Percentiles rank a stretch among this genome's conserved stretches.
phyloP scores from a whole-genome alignment of 768 basidiomycete species.

The Kondoa malvinella region DNA sequence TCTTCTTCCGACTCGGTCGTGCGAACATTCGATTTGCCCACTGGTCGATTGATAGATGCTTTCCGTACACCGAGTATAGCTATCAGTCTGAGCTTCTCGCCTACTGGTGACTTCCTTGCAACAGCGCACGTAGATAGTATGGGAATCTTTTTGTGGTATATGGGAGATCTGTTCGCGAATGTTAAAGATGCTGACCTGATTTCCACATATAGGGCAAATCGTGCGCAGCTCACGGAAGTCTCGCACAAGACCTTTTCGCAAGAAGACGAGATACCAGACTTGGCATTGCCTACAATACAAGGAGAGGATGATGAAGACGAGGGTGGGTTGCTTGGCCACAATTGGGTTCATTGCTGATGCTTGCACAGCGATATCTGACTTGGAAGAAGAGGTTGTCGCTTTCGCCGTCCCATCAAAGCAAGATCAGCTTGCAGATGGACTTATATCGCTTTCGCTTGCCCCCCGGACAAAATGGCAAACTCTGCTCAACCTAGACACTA shows the following conservation, averaged over 20 bases:
- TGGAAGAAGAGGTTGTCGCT: slow-evolving; percentile 40
- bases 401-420: slow-evolving; percentile 47
- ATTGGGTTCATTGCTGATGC: neutral
- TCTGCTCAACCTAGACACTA: slow-evolving; percentile 84
- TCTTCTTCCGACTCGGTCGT: slow-evolving; percentile 80
- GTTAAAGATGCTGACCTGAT: slow-evolving; percentile 2
- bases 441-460: slow-evolving; percentile 81
- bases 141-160: slow-evolving; percentile 83
- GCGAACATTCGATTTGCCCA: slow-evolving; percentile 88
- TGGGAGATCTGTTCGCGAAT: neutral
- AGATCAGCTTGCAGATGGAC: slow-evolving; percentile 69
- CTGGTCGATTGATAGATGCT: slow-evolving; percentile 75
- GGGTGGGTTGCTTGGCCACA: neutral
- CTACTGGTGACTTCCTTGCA: slow-evolving; percentile 86
- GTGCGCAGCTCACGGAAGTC: slow-evolving; percentile 78
- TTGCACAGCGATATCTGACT: slow-evolving; percentile 26
- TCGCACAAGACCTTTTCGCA: slow-evolving; percentile 64
- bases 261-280: slow-evolving; percentile 43
- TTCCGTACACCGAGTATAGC: slow-evolving; percentile 76
- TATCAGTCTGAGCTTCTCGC: slow-evolving; percentile 80
- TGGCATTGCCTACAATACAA: slow-evolving; percentile 65
- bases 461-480: slow-evolving; percentile 94
- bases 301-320: slow-evolving; percentile 58
- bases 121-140: slow-evolving; percentile 87
- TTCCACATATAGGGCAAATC: slow-evolving; percentile 55